phyloP scores from a whole-genome alignment of 2,329 filamentous ascomycete genomes.

The Teratosphaeria epicoccoides region DNA sequence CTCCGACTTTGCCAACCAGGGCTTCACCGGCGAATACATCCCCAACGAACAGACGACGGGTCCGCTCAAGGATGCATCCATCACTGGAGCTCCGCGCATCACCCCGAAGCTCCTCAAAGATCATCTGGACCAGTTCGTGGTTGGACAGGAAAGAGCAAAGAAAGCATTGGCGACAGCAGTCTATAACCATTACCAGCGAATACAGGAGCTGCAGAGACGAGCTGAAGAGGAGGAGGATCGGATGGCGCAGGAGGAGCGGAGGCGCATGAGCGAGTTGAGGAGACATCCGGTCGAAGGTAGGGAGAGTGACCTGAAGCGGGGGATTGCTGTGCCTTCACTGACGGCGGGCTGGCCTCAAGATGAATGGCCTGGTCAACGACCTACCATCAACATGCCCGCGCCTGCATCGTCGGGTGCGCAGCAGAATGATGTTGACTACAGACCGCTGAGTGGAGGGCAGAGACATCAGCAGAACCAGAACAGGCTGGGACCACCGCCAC shows the following conservation, averaged over 20 bases:
- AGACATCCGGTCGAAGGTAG: constrained; percentile 67
- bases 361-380: constrained; percentile 54
- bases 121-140: constrained; percentile 89
- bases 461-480: constrained; percentile 9
- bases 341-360: constrained; percentile 19
- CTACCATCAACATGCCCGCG: constrained; percentile 33
- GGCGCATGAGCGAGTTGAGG: constrained; percentile 51
- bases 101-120: constrained; percentile 65
- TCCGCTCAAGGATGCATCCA: constrained; percentile 49
- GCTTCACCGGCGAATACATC: constrained; percentile 54
- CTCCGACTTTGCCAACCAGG: constrained; percentile 53
- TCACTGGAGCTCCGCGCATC: constrained; percentile 47
- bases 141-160: constrained; percentile 89
- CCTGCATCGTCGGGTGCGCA: constrained; percentile 1
- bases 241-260: constrained; percentile 58
- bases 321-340: constrained; percentile 25
- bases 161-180: constrained; percentile 87
- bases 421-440: neutral
- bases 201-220: constrained; percentile 63
- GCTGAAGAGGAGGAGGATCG: constrained; percentile 70
- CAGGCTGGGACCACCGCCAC: constrained; percentile 24
- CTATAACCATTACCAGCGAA: constrained; percentile 90
- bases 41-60: constrained; percentile 50
- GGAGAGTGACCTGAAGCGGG: constrained; percentile 22
- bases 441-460: neutral